Conservation (phyloP, 2,329 filamentous ascomycete genomes). For the Elsinoe ampelina region DNA sequence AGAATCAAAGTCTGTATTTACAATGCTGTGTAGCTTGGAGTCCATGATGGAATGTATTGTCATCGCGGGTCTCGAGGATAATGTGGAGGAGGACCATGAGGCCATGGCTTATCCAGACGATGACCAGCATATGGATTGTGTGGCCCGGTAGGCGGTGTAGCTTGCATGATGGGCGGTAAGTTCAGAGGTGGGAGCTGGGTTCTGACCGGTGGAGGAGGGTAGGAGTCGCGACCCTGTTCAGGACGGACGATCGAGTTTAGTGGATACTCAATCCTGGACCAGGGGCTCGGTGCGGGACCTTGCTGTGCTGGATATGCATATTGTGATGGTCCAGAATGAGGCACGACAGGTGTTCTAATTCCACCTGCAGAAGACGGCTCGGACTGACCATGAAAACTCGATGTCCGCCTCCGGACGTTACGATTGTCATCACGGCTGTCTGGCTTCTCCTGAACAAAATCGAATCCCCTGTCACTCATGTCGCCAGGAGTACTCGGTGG, state of each 20-base stretch:
- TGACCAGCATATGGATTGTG: slow-evolving; percentile 26
- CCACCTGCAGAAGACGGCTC: neutral
- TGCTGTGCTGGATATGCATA: neutral
- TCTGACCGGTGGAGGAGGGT: neutral
- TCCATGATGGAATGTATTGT: neutral
- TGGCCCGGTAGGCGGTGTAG: slow-evolving; percentile 26
- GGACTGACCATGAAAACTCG: neutral
- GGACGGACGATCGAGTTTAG: neutral
- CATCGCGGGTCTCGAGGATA: slow-evolving; percentile 2
- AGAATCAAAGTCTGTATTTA: neutral
- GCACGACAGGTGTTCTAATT: neutral
- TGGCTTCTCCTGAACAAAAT: slow-evolving; percentile 9
- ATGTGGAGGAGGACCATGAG: slow-evolving; percentile 2
- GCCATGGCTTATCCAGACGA: slow-evolving; percentile 12
- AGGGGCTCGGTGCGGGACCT: neutral
- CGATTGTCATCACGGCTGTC: slow-evolving; percentile 6
- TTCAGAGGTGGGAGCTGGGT: neutral
- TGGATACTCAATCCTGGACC: neutral
- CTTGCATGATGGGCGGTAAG: slow-evolving; percentile 23
- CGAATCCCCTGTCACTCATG: neutral
- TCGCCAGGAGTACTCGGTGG: slow-evolving; percentile 3
- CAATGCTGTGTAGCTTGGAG: neutral
- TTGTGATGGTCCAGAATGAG: neutral
- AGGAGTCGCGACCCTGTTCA: neutral
- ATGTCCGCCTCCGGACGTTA: slow-evolving; percentile 7